Percentiles rank a stretch among this genome's conserved stretches.
phyloP scores from a whole-genome alignment of 2,329 filamentous ascomycete genomes.

The Diaporthe aspalathi region DNA sequence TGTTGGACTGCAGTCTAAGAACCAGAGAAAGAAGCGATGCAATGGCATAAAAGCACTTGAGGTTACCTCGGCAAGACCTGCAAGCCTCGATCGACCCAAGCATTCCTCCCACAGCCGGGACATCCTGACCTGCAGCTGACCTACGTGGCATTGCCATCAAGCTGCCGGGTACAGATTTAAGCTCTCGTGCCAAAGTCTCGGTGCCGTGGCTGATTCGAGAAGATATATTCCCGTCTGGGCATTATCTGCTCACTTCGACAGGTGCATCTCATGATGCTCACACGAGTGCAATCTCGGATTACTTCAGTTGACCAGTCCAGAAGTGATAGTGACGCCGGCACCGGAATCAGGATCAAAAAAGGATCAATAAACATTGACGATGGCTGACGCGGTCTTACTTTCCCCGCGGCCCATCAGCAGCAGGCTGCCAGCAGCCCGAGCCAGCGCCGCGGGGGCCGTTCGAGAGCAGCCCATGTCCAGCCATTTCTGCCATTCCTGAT shows the following conservation, averaged over 20 bases:
- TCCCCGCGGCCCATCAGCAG: neutral
- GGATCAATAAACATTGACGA: neutral
- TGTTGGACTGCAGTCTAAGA: too few relatives aligned
- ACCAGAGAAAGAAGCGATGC: neutral
- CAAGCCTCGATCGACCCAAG: slow-evolving; percentile 8
- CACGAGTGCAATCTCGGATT: neutral
- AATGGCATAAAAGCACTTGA: neutral
- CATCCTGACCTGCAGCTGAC: neutral
- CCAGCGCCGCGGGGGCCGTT: slow-evolving; percentile 13
- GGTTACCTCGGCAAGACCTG: neutral
- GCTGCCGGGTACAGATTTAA: neutral
- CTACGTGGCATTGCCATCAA: slow-evolving; percentile 22
- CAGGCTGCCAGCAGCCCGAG: neutral
- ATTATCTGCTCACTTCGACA: neutral
- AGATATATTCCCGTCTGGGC: neutral
- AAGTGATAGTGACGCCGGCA: too few relatives aligned
- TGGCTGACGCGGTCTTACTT: slow-evolving; percentile 13
- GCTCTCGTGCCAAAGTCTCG: neutral
- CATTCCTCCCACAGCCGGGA: neutral
- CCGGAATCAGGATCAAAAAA: neutral
- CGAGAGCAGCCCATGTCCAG: neutral
- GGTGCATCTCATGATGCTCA: neutral
- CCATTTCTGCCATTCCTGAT: neutral
- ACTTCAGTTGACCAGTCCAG: neutral
- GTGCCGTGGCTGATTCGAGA: too few relatives aligned